Evolutionary conservation across 306 rosid species (phyloP), one percentile per base, ranked within the genome.

Genomic region (Inga leiocalycina): DNA sequence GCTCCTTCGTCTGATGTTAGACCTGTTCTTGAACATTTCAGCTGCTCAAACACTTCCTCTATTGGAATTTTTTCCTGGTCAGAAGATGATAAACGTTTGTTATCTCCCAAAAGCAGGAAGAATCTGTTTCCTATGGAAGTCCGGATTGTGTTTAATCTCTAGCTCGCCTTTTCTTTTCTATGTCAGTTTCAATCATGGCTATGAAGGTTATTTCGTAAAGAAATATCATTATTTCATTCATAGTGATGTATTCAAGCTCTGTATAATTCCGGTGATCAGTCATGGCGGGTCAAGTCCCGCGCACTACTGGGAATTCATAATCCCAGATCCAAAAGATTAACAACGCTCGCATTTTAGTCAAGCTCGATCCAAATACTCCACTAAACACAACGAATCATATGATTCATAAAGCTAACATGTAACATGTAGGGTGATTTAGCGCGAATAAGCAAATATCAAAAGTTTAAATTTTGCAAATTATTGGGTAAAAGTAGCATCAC

Each of bases 31-130:
- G 96, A 51, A 86, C 98, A 93, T 95, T 93, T 92, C 80, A 95
- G 85, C 89, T 92, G 94, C 85, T 93, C 96, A 71, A 95, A 95
- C 82, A 95, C 99, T 81, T 95, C 99, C 77, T 88, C 98, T 16
- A 95, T 76, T 0, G 99, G 97, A 87, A 93, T 91, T 24, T 89
- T 88, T 86, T 95, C 99, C 99, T 94, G 85, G 30, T 16, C 70
- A 85, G 76, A 79, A 78, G 48, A 70, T 11, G 14, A 20, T 8
- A n/a, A 76, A 65, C 14, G 75, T 39, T 71, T 72, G 64, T 64
- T 72, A 83, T 54, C 71, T 32, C 57, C 32, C 8, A 0, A 6
- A 20, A 64, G 17, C 48, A 46, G 11, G 32, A 68, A 71, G 43
- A 30, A 68, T 73, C 39, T 22, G 30, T 27, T 27, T 27, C 30